phyloP scores from a whole-genome alignment of 1,284 basidiomycete genomes.

The Cutaneotrichosporon cutaneum region DNA sequence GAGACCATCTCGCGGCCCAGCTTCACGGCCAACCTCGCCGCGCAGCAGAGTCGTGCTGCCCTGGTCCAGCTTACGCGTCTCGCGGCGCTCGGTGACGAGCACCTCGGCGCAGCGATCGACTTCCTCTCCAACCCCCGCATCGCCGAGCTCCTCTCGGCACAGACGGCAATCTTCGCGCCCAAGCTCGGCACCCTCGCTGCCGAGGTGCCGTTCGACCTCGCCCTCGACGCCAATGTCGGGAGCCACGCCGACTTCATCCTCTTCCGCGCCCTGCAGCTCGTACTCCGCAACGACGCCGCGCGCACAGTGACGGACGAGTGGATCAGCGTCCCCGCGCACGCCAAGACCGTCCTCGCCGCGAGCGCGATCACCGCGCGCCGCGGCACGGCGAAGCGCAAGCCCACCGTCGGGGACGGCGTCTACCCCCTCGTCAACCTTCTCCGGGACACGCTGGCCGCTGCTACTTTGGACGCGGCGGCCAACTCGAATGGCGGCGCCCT shows the following conservation, averaged over 20 bases:
- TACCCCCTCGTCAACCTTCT: conserved; percentile 36
- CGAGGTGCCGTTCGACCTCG: conserved; percentile 34
- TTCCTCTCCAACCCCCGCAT: conserved; percentile 18
- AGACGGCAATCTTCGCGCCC: neutral
- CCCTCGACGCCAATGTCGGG: conserved; percentile 38
- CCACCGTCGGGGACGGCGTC: conserved; percentile 34
- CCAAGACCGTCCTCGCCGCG: conserved; percentile 35
- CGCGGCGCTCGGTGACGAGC: conserved; percentile 8
- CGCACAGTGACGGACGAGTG: conserved; percentile 27
- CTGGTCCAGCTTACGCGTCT: conserved; percentile 4
- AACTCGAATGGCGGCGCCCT: neutral
- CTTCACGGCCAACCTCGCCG: conserved; percentile 18
- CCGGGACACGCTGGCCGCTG: conserved; percentile 22
- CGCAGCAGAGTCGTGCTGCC: conserved; percentile 18
- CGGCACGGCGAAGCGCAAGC: conserved; percentile 31
- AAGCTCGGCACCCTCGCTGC: conserved; percentile 9
- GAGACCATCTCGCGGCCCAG: neutral
- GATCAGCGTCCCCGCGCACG: conserved; percentile 29
- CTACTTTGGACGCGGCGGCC: conserved; percentile 9
- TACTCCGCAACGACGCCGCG: conserved; percentile 32
- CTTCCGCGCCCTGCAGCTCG: conserved; percentile 31
- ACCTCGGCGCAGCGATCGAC: conserved; percentile 7
- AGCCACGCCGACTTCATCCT: conserved; percentile 12
- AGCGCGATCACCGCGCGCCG: conserved; percentile 30
- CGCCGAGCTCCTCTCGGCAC: conserved; percentile 5